A percentile compares a stretch with the other conserved stretches of the same genome.
These are phyloP conservation scores for Helotiales sp. DNA, from an alignment of 2,329 filamentous ascomycete genomes.

Conservation along the genomic window DNA sequence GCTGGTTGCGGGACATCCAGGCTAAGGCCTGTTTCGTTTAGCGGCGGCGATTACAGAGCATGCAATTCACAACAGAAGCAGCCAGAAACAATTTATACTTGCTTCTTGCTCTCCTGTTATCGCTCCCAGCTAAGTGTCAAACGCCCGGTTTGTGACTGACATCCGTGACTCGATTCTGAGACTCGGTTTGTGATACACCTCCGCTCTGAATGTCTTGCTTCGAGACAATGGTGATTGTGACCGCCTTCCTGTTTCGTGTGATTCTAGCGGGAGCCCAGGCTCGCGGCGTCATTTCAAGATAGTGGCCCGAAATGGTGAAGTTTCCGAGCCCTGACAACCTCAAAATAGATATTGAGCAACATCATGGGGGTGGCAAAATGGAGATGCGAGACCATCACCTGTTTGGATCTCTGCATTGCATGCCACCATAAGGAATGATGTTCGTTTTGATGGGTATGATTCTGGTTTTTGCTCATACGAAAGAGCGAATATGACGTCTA, in stretches of 20 bases:
- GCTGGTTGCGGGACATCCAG: conserved; percentile 1
- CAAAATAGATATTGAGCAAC: background rate
- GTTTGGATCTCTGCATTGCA: background rate
- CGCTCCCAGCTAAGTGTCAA: background rate
- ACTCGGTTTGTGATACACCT: conserved; percentile 2
- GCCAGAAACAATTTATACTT: conserved; percentile 1
- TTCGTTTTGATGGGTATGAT: too few relatives aligned
- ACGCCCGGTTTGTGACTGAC: background rate
- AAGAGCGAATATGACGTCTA: too few relatives aligned
- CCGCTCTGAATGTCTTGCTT: background rate
- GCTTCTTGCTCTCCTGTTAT: background rate
- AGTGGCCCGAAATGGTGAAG: background rate
- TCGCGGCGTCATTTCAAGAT: conserved; percentile 1
- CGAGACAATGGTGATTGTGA: background rate
- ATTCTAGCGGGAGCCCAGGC: background rate
- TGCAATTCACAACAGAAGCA: background rate
- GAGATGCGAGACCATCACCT: background rate
- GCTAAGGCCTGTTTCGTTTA: conserved; percentile 1
- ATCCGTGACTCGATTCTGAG: conserved; percentile 1
- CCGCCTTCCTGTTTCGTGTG: conserved; percentile 1
- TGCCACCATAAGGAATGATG: too few relatives aligned
- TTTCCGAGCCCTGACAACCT: conserved; percentile 1
- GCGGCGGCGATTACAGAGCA: background rate
- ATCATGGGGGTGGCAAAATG: background rate
- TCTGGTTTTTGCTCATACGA: too few relatives aligned